Base-by-base conservation (phyloP, 2,329 filamentous ascomycete species). In the Ophiostoma ulmi region DNA sequence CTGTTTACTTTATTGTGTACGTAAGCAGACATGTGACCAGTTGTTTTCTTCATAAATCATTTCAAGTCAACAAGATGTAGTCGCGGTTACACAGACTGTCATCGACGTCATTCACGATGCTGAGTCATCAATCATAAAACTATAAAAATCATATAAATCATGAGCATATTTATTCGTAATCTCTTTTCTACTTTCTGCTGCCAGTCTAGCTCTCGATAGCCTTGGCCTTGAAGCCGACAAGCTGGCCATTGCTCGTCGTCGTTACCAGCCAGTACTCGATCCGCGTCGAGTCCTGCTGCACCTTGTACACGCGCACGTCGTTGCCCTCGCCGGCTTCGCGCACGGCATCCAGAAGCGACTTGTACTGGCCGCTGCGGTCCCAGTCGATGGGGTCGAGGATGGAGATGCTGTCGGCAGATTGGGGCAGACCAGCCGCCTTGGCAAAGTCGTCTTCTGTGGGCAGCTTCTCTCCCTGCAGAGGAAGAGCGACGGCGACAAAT, bases 241-340 rank as follows among this genome's bases (percentile, higher is more conserved):
- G 76, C 80, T 84, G 86, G 22, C 71, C 70, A 3, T 48, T 58
- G 48, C 22, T n/a, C 44, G 69, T 66, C 35, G 66, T 48, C 31
- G 87, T 87, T 66, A 97, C 81, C 72, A 97, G 82, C 85, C 90
- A 97, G 79, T 97, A 97, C 80, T 96, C 91, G 17, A 85, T 84
- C 77, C 90, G 85, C 36, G 88, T 87, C 14, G 82, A 82, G 64
- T 86, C 88, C 75, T 87, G 61, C 68, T 84, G 81, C 10, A 96
- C 87, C 69, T 86, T 83, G 77, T 95, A 97, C 31, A 97, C 88
- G 77, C 89, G 87, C 69, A 94, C 86, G 73, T 92, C 89, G 72
- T 84, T 85, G 1, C 90, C 87, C 77, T 84, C 82, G 31, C 84
- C 85, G 17, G 85, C 88, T 77, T 87, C 82, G 74, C 85, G 84